Percentiles rank a stretch among this genome's conserved stretches.
phyloP scores from a whole-genome alignment of 2,329 filamentous ascomycete genomes.

The Pyricularia sp. region DNA sequence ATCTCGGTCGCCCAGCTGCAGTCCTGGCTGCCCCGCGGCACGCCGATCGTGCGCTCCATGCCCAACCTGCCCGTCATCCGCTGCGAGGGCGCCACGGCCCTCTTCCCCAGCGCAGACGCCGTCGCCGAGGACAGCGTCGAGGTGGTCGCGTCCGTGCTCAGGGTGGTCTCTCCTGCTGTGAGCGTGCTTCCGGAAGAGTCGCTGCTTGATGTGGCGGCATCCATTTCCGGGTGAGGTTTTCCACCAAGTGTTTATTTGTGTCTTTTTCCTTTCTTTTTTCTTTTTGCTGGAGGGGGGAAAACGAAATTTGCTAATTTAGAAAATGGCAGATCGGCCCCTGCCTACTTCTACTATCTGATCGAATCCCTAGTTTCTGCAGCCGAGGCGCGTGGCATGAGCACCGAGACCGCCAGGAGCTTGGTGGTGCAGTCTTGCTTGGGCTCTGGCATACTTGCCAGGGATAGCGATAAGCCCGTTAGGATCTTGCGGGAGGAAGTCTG shows the following conservation, averaged over 20 bases:
- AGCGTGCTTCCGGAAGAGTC: constrained; percentile 42
- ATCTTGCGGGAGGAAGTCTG: not conserved
- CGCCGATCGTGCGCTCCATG: constrained; percentile 36
- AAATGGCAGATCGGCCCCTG: constrained; percentile 34
- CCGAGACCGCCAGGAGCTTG: constrained; percentile 38
- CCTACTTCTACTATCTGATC: constrained; percentile 44
- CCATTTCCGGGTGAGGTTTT: constrained; percentile 27
- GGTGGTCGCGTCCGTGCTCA: constrained; percentile 30
- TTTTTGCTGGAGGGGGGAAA: no score
- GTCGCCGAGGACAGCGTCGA: constrained; percentile 26
- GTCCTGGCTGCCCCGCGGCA: not conserved
- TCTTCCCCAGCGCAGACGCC: constrained; percentile 34
- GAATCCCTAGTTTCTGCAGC: constrained; percentile 38
- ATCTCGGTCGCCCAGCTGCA: not conserved
- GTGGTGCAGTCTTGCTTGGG: constrained; percentile 41
- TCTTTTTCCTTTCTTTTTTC: not conserved
- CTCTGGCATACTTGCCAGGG: constrained; percentile 22
- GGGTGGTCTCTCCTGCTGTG: constrained; percentile 34
- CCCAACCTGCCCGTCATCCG: constrained; percentile 42
- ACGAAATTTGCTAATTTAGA: not conserved
- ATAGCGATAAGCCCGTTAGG: not conserved
- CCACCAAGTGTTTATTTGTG: not conserved
- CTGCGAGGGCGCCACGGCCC: constrained; percentile 38
- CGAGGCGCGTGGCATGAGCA: constrained; percentile 31
- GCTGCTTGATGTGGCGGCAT: constrained; percentile 39